Evolutionary conservation across 805 yeast species (phyloP), one percentile per base, ranked within the genome.

Genomic region (Tetrapisispora iriomotensis): DNA sequence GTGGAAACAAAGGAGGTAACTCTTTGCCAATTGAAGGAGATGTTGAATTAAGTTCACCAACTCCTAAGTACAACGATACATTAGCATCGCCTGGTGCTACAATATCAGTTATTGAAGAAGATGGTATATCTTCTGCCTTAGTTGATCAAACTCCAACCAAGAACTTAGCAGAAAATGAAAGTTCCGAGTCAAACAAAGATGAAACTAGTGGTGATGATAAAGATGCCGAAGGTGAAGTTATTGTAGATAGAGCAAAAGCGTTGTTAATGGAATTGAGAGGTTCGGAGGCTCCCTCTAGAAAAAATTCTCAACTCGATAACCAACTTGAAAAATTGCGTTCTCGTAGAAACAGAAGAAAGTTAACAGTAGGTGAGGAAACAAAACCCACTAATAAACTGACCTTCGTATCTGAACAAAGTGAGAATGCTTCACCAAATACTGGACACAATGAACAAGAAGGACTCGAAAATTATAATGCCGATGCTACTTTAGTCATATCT

Each of bases 261-360:
- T 66, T 82, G 42, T 63, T 82, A 15, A 72, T 70, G 50, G 87
- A 79, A 49, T 61, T 82, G 18, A 65, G 88, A 50, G 67, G 68
- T 7, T 55, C 60, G 20, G 42, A 46, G 1, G 45, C 47, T 0
- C 52, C 60, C 6, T 46, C 48, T 14, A 53, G 48, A 27, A 43
- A 46, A 6, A 48, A 44, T 28, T 61, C 49, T 5, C 27, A 40
- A 2, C 23, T 52, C 8, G 51, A 48, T 28, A 58, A 53, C 13
- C 61, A 56, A 37, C 54, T 49, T 38, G 56, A 51, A 37, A 53
- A 40, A 33, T 23, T 58, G 29, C 49, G 60, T 29, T 55, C 60
- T 4, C 48, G 57, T 20, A 47, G 50, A 30, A 21, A 19, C 8
- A 21, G 36, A 21, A 32, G 37, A 27, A 49, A 45, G 28, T 38